phyloP scores from a whole-genome alignment of 805 yeast species.

The Lipomyces chichibuensis region DNA sequence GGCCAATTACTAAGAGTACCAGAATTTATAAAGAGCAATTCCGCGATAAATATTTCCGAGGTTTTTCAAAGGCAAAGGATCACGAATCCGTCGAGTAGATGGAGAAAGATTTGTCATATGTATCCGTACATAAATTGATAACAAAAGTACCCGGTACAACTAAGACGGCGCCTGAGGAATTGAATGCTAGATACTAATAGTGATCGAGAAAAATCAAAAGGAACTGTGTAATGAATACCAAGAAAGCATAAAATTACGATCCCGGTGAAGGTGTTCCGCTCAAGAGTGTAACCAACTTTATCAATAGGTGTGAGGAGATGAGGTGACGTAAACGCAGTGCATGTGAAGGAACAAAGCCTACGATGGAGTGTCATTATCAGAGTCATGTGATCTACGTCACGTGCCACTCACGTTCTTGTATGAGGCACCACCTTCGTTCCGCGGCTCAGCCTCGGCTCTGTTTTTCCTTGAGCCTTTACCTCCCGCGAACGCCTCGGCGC shows the following conservation, averaged over 20 bases:
- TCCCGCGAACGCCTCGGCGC: constrained; percentile 1
- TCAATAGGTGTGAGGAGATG: not conserved
- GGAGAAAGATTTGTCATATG: not conserved
- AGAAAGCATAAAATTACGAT: too few relatives aligned
- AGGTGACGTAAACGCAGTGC: not conserved
- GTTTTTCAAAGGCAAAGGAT: constrained; percentile 48
- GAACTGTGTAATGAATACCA: too few relatives aligned
- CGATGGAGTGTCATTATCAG: too few relatives aligned
- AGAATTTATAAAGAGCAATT: constrained; percentile 59
- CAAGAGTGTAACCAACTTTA: not conserved
- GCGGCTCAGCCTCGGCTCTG: not conserved
- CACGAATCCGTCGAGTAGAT: not conserved
- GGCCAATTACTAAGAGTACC: constrained; percentile 39
- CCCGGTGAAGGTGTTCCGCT: too few relatives aligned
- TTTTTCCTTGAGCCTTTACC: too few relatives aligned
- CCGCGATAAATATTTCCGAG: constrained; percentile 74
- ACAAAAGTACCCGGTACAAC: too few relatives aligned
- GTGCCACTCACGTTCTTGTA: not conserved
- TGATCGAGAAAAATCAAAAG: not conserved
- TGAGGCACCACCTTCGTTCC: too few relatives aligned
- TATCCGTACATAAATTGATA: not conserved
- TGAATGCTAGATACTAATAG: too few relatives aligned
- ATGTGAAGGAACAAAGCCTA: not conserved
- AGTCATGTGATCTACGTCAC: not conserved
- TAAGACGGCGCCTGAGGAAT: too few relatives aligned